phyloP scores from a whole-genome alignment of 2,329 filamentous ascomycete genomes.

The Aspergillus sp. region DNA sequence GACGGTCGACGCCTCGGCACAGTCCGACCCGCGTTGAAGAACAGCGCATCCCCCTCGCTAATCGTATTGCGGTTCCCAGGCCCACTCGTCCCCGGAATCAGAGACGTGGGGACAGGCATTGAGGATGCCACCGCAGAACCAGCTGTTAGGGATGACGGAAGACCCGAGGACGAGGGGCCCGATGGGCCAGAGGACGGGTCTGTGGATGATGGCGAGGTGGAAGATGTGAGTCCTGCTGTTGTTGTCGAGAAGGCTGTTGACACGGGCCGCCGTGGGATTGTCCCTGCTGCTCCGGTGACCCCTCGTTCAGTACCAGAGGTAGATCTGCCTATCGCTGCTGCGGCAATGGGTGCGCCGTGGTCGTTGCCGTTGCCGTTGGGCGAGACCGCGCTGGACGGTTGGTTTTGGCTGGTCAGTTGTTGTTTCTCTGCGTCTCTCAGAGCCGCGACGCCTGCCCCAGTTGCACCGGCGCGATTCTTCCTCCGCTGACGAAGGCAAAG shows the following conservation, averaged over 20 bases:
- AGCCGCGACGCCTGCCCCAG: background rate
- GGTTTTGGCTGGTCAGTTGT: background rate
- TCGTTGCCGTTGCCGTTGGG: background rate
- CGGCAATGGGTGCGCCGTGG: background rate
- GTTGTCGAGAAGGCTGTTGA: background rate
- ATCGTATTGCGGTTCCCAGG: background rate
- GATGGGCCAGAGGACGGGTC: background rate
- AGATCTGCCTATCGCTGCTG: background rate
- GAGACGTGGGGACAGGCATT: constrained; percentile 1
- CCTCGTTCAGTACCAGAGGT: background rate
- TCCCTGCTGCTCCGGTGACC: background rate
- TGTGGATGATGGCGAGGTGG: background rate
- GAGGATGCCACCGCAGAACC: constrained; percentile 1
- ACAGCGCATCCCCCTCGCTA: constrained; percentile 10
- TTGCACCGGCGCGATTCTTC: background rate
- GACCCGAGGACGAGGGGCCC: background rate
- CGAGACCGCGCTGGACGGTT: background rate
- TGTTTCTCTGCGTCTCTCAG: background rate
- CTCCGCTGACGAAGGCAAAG: background rate
- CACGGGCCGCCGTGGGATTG: constrained; percentile 1
- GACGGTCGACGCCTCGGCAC: constrained; percentile 4
- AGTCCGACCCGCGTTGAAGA: background rate
- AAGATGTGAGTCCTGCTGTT: background rate
- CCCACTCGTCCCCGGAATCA: background rate
- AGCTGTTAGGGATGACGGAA: constrained; percentile 14